Evolutionary conservation across 2,329 filamentous ascomycete species (phyloP).

Genomic region (Claviceps sp.): DNA sequence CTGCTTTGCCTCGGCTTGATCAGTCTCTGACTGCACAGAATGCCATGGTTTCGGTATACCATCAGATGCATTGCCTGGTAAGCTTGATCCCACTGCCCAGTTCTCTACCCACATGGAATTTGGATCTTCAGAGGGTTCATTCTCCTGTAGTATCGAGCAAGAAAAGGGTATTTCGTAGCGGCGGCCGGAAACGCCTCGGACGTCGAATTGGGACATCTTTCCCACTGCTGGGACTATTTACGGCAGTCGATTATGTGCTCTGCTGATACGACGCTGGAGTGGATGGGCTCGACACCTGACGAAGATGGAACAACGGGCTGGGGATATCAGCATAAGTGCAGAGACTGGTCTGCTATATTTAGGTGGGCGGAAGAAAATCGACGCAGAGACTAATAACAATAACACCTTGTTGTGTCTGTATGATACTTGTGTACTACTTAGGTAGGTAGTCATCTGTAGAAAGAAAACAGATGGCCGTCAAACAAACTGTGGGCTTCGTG

Average conservation of each 20-base stretch:
- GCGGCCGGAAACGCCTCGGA: background rate
- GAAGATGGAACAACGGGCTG: background rate
- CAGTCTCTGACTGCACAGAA: background rate
- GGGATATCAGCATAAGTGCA: slow-evolving; percentile 1
- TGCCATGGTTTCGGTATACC: slow-evolving; percentile 1
- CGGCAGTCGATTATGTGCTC: slow-evolving; percentile 1
- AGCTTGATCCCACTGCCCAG: background rate
- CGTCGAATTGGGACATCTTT: background rate
- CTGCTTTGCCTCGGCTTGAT: background rate
- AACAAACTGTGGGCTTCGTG: too few relatives aligned
- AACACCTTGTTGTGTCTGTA: background rate
- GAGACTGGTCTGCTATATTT: background rate
- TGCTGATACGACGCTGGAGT: background rate
- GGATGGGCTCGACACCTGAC: background rate
- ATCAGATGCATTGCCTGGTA: slow-evolving; percentile 4
- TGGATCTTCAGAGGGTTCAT: background rate
- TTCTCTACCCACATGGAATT: too few relatives aligned
- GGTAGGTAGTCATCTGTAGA: too few relatives aligned
- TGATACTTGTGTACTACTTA: too few relatives aligned
- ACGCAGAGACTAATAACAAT: slow-evolving; percentile 19
- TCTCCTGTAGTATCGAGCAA: background rate
- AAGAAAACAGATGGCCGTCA: background rate
- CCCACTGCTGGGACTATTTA: slow-evolving; percentile 3
- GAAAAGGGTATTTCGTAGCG: background rate
- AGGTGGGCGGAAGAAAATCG: background rate